Base-by-base conservation (phyloP, 345 rosid genomes). In the Populus euphratica region DNA sequence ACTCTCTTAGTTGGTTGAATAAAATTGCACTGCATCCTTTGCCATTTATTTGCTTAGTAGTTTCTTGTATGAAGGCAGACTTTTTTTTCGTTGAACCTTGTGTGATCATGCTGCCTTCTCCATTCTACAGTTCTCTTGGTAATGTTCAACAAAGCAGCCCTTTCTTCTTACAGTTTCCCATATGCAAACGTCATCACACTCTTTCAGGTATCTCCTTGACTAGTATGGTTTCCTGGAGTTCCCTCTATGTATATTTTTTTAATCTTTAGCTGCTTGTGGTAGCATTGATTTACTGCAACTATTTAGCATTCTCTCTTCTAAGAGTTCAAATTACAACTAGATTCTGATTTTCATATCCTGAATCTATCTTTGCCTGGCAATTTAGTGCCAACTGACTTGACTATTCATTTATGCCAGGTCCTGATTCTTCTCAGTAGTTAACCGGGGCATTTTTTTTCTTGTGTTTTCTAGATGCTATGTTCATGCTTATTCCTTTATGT, bases 91-190 rank as follows among this genome's bases (percentile, higher is more conserved):
- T 41, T 41, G 17, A 66, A 35, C 41, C 47, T 80, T 23, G n/a
- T 70, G 9, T 50, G 71, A 29, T 73, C 2, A 62, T 73, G 62
- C 67, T 77, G 79, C 72, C 20, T 47, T 62, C 35, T 52, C 74
- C 59, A 64, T 66, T 81, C 2, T 80, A 87, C 90, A 91, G 96
- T 91, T 77, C 90, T 89, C 62, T 85, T 91, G 86, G 81, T 91
- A n/a, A 69, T 91, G 83, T 89, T 91, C 87, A 91, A 89, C 83
- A 91, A 91, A 82, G 92, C 93, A 38, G 92, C 92, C 27, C 89
- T 91, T 50, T 91, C 95, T 83, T 89, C 92, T 50, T 89, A 81
- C 78, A 79, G 80, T 44, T 89, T 91, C 80, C 90, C 90, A 66
- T 81, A 81, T 79, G 92, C 83, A 83, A 91, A 91, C 76, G 86